A percentile compares a stretch with the other conserved stretches of the same genome.
phyloP scores from a whole-genome alignment of 495 filamentous ascomycete species.

The Pseudotulostoma volvatum region DNA sequence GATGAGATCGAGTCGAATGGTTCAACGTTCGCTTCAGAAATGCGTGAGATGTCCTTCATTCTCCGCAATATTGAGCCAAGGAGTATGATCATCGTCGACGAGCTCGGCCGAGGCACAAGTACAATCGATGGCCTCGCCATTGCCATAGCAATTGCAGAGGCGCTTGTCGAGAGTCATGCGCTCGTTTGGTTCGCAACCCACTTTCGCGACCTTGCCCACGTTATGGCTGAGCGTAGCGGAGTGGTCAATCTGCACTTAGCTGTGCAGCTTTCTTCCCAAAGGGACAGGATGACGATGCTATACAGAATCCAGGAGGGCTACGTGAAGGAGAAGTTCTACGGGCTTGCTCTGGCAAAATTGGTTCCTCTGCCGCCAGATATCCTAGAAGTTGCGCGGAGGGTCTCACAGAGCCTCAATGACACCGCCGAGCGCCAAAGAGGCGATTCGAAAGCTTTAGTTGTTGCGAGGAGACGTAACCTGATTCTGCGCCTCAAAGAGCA shows the following conservation, averaged over 20 bases:
- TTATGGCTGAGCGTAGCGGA: constrained; percentile 54
- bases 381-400: constrained; percentile 46
- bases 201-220: constrained; percentile 65
- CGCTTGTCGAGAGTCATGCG: constrained; percentile 56
- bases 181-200: constrained; percentile 89
- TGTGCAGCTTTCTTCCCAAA: constrained; percentile 39
- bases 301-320: constrained; percentile 62
- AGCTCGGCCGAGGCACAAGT: constrained; percentile 84
- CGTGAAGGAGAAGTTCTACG: constrained; percentile 58
- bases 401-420: constrained; percentile 43
- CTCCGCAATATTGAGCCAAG: constrained; percentile 55
- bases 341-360: constrained; percentile 56
- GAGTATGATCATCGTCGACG: constrained; percentile 78
- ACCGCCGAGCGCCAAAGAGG: constrained; percentile 38
- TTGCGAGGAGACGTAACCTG: constrained; percentile 50
- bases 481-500: constrained; percentile 60
- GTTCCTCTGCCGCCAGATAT: constrained; percentile 55
- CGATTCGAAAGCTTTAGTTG: constrained; percentile 34
- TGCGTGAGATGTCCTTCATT: constrained; percentile 91
- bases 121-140: constrained; percentile 77
- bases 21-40: constrained; percentile 86
- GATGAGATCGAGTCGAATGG: constrained; percentile 84
- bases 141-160: constrained; percentile 77
- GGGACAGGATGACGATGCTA: constrained; percentile 59
- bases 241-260: constrained; percentile 71